Base-by-base conservation (phyloP, 2,329 filamentous ascomycete species). In the Rhytidhysteron rufulum region DNA sequence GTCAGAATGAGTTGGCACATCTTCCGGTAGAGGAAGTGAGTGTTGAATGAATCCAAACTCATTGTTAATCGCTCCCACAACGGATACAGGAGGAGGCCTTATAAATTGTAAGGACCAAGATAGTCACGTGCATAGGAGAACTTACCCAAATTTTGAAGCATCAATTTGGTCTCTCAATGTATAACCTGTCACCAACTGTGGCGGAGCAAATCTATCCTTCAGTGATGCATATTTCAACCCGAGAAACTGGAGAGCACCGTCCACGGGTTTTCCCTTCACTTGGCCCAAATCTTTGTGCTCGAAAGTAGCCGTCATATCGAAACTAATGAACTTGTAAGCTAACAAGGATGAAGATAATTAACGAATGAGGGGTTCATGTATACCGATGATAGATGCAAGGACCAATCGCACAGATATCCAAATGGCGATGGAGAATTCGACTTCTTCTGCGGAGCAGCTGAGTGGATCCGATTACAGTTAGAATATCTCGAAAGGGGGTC, bases 21-120 rank as follows among this genome's bases (percentile, higher is more conserved):
- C 53, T 11, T 50, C 52, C 36, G 29, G 60, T 4, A 55, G 13
- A 4, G 73, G 68, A 1, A 78, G 54, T 0, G 61, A 50, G 7
- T 77, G 64, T 40, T 79, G 75, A 13, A 78, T 68, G 41, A 74
- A 66, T 2, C 55, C 49, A n/a, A 71, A 67, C 41, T 78, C 76
- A 2, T 58, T 48, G 27, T 76, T 63, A 33, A 69, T 63, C 7
- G 68, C 71, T 13, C 60, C 55, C 0, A 63, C 54, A 17, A 62
- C 62, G 4, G 65, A 69, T 9, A 72, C 53, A 3, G 67, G 62
- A 22, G 62, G 62, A 15, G 66, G 67, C 18, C 68, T 63, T 50
- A 50, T 32, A 52, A 53, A 5, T 53, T 59, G 4, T n/a, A 17
- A 17, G 6, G 31, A 17, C 5, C 25, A 13, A 20, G 39, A 10